Evolutionary conservation across 495 filamentous ascomycete species (phyloP).

Genomic region (Arthonia radiata): DNA sequence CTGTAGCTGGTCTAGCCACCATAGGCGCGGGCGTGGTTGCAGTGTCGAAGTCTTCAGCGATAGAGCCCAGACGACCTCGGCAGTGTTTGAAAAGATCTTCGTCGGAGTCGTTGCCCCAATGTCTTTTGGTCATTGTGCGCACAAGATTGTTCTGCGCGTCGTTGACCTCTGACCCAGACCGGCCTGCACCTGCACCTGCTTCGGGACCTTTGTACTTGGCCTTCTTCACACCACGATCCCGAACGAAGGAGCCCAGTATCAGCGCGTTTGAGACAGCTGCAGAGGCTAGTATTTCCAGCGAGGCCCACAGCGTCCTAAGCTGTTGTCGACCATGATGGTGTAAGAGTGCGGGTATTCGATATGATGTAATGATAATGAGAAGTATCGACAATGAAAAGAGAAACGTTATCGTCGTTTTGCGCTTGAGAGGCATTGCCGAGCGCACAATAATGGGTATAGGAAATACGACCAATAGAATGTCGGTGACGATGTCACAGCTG

Average conservation of each 20-base stretch:
- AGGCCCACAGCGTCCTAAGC: slow-evolving; percentile 51
- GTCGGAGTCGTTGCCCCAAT: slow-evolving; percentile 11
- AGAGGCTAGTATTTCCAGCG: slow-evolving; percentile 52
- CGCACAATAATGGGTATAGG: slow-evolving; percentile 66
- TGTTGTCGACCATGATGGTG: slow-evolving; percentile 35
- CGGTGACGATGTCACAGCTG: slow-evolving; percentile 61
- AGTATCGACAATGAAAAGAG: not conserved
- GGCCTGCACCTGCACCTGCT: no score
- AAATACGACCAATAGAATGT: slow-evolving; percentile 64
- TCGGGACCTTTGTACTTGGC: slow-evolving; percentile 51
- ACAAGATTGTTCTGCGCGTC: slow-evolving; percentile 11
- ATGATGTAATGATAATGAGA: slow-evolving; percentile 35
- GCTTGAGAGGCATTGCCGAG: slow-evolving; percentile 40
- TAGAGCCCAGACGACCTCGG: no score
- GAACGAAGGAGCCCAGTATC: slow-evolving; percentile 58
- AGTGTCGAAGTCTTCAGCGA: no score
- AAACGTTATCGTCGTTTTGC: slow-evolving; percentile 11
- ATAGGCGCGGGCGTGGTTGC: no score
- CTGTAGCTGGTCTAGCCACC: no score
- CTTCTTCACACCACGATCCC: slow-evolving; percentile 57
- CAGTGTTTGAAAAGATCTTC: slow-evolving; percentile 18
- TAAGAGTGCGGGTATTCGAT: slow-evolving; percentile 51
- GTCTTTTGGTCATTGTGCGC: slow-evolving; percentile 8
- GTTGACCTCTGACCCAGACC: slow-evolving; percentile 8
- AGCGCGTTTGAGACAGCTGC: slow-evolving; percentile 54